phyloP scores from a whole-genome alignment of 1,139 yeast species.

The Debaryomyces singareniensis region DNA sequence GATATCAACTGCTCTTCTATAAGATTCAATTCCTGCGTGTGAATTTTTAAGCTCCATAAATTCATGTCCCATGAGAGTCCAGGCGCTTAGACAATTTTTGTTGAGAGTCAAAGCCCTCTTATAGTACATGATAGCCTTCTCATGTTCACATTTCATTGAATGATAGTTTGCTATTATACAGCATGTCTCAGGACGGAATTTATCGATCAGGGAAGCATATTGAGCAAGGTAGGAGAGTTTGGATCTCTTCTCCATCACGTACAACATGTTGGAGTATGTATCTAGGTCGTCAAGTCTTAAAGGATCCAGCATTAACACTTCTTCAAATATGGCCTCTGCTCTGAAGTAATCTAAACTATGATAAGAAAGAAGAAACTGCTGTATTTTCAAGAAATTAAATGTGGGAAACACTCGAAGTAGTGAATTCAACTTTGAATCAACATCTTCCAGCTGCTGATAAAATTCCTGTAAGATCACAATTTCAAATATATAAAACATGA shows the following conservation, averaged over 20 bases:
- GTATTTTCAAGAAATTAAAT: constrained; percentile 70
- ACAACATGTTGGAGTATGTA: constrained; percentile 84
- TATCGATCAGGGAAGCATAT: constrained; percentile 74
- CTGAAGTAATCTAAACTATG: constrained; percentile 75
- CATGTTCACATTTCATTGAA: constrained; percentile 88
- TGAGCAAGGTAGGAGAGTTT: constrained; percentile 86
- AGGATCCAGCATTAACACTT: constrained; percentile 71
- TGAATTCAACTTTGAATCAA: constrained; percentile 43
- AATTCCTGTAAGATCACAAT: constrained; percentile 74
- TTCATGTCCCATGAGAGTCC: constrained; percentile 99
- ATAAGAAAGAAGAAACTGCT: constrained; percentile 73
- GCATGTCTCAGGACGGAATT: constrained; percentile 90
- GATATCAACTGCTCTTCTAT: constrained; percentile 87
- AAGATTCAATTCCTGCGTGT: constrained; percentile 96
- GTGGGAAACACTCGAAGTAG: constrained; percentile 55
- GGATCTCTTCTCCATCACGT: constrained; percentile 86
- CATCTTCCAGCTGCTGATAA: constrained; percentile 55
- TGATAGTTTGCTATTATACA: constrained; percentile 92
- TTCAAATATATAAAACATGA: constrained; percentile 67
- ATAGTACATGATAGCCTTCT: constrained; percentile 88
- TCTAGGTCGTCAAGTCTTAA: constrained; percentile 86
- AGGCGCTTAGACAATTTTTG: constrained; percentile 79
- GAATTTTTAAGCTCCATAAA: constrained; percentile 93
- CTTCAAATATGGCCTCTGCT: constrained; percentile 77
- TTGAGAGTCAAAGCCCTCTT: constrained; percentile 82